Conservation (phyloP, 805 yeast species). For the Candida odintsovae region DNA sequence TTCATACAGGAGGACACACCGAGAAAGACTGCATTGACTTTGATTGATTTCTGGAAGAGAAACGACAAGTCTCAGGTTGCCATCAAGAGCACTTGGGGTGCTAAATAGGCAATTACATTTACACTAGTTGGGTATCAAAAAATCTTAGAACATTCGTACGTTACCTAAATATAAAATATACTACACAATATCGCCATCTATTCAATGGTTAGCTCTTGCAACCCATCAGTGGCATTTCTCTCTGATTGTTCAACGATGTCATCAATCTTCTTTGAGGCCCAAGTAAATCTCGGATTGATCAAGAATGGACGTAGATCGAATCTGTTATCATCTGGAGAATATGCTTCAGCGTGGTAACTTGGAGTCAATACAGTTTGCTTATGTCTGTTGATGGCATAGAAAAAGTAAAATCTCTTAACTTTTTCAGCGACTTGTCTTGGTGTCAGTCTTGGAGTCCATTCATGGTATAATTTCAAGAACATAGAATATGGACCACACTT, state of each 20-base stretch:
- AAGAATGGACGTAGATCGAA: conserved; percentile 95
- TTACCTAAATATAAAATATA: too few species aligned
- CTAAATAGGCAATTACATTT: conserved; percentile 4
- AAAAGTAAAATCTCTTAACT: conserved; percentile 89
- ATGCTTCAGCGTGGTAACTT: conserved; percentile 94
- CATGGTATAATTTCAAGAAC: conserved; percentile 85
- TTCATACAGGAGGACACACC: conserved; percentile 94
- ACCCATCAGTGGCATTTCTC: conserved; percentile 27
- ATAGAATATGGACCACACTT: conserved; percentile 96
- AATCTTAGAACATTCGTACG: background rate
- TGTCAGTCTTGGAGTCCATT: conserved; percentile 82
- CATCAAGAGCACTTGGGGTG: conserved; percentile 37
- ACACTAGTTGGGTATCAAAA: background rate
- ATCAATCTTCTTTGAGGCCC: conserved; percentile 89
- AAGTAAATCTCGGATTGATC: conserved; percentile 81
- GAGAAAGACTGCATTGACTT: conserved; percentile 50
- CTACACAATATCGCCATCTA: conserved; percentile 11
- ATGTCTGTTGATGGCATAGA: conserved; percentile 92
- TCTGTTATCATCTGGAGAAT: conserved; percentile 96
- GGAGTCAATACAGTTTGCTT: conserved; percentile 98
- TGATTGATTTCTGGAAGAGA: conserved; percentile 40
- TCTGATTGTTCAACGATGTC: conserved; percentile 58
- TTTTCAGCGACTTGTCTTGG: conserved; percentile 87
- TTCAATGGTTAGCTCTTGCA: conserved; percentile 42
- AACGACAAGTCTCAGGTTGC: conserved; percentile 29